Evolutionary conservation across 108 stramenopile genomes (phyloP).

Genomic region (Skeletonema costatum): DNA sequence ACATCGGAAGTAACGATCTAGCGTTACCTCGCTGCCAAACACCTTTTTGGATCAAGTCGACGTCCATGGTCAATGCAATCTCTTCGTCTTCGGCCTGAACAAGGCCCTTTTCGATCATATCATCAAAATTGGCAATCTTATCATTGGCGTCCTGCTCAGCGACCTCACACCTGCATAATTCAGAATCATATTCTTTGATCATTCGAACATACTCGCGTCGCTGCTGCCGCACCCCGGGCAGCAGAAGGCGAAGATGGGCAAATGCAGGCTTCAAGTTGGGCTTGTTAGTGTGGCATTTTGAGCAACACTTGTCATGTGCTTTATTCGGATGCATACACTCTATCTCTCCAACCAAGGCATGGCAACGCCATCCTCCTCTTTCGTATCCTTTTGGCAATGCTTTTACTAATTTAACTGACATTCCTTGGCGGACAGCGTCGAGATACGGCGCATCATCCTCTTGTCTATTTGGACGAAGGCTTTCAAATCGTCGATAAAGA

Average conservation of each 20-base stretch:
- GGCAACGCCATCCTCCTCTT: constrained; percentile 22
- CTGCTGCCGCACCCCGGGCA: constrained; percentile 10
- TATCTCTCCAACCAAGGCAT: constrained; percentile 3
- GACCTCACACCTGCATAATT: constrained; percentile 8
- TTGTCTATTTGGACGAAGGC: neutral
- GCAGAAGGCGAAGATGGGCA: constrained; percentile 9
- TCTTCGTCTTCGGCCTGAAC: neutral
- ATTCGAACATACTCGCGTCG: constrained; percentile 11
- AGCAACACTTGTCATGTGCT: neutral
- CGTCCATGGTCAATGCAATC: constrained; percentile 33
- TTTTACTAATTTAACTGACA: neutral
- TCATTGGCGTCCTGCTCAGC: constrained; percentile 24
- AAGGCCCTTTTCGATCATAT: neutral
- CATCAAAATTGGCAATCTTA: neutral
- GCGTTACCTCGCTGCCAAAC: constrained; percentile 42
- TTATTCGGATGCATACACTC: constrained; percentile 24
- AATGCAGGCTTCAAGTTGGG: constrained; percentile 5
- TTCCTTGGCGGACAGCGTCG: neutral
- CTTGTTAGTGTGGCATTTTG: constrained; percentile 9
- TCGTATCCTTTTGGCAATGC: neutral
- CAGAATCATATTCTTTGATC: constrained; percentile 18
- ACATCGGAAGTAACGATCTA: constrained; percentile 22
- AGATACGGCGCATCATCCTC: neutral
- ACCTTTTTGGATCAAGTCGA: constrained; percentile 31
- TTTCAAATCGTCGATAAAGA: neutral